Evolutionary conservation across 1,284 basidiomycete genomes (phyloP), one percentile per base, ranked within the genome.

Genomic region (Exobasidium rhododendri): DNA sequence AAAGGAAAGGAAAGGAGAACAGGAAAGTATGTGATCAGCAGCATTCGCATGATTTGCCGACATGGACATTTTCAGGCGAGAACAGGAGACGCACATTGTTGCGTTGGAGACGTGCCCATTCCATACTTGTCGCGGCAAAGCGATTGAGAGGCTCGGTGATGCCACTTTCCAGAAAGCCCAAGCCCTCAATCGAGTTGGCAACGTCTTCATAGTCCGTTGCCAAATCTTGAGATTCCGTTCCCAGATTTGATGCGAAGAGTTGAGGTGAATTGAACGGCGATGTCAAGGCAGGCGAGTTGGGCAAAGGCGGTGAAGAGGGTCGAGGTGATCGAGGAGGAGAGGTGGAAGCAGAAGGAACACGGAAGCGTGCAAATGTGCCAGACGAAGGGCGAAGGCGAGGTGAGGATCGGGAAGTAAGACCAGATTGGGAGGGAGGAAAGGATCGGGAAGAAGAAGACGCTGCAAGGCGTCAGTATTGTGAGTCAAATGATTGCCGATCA

Each of bases 81-180:
- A n/a, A n/a, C n/a, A n/a, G n/a, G n/a, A 5, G 28, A 67, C 73
- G 67, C 65, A 74, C 73, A 20, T 65, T 70, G 11, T 55, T 62
- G 29, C 74, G 61, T 52, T 77, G 66, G 30, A 77, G 54, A 6
- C 71, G 64, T 10, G 73, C 68, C 57, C 72, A 94, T 79, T 97
- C 93, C 45, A 96, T 83, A 65, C 97, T 84, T 3, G 93, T 94
- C 73, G 92, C 91, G 26, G 94, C 97, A 73, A 97, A 96, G 73
- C 94, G 88, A 78, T 96, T 94, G 65, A 99, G 82, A 0, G 92
- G 92, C 71, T 97, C 92, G 30, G 94, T 97, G 70, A 99, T 97
- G 40, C 94, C 94, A 65, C 91, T 93, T 81, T 99, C 94, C 67
- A 99, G 85, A 82, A 96, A 96, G 61, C 93, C 96, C 62, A 99